Evolutionary conservation across 139 green algal genomes (phyloP), one percentile per base, ranked within the genome.

Genomic region (Closterium sp.): DNA sequence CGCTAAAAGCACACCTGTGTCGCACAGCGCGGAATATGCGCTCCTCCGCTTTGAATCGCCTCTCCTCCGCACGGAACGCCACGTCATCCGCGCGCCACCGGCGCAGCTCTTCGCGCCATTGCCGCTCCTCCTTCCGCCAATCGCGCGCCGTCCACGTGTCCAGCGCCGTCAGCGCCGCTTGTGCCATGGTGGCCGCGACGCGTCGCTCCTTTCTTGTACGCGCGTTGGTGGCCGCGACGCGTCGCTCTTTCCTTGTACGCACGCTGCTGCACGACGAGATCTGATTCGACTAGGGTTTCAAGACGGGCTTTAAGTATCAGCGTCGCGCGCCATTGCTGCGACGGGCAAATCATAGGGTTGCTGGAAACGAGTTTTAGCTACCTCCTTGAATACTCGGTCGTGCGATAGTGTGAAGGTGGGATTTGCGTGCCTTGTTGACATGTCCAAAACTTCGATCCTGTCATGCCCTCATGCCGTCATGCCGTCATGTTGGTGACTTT

Each of bases 51-150:
- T 88, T 79, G 2, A 62, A 73, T 42, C 29, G n/a, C 90, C 73
- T 27, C 42, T 92, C 90, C 86, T 90, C 42, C 90, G 91, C 90
- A 10, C 90, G 90, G 86, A 90, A 92, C 70, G 28, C 73, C 73
- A 92, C 28, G 30, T 92, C 90, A 84, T 92, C 90, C 73, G 29
- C 90, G n/a, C 90, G 86, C 90, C 90, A 92, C 73, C n/a, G 45
- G 86, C 90, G 34, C 24, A 90, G 84, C 90, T 92, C 90, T 9
- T n/a, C 70, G 3, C 90, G 45, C 90, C 90, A 92, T 1, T 3
- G 34, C 21, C 90, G 70, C 19, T 92, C 90, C 73, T 92, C 90
- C 70, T 92, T 79, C 30, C 90, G 86, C 90, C 90, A 92, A 24
- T 92, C 45, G 28, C 45, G 29, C 29, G 90, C 91, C 73, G 90